These are phyloP conservation scores for Coniosporium apollinis DNA, from an alignment of 495 filamentous ascomycete species.

Conservation along the genomic window DNA sequence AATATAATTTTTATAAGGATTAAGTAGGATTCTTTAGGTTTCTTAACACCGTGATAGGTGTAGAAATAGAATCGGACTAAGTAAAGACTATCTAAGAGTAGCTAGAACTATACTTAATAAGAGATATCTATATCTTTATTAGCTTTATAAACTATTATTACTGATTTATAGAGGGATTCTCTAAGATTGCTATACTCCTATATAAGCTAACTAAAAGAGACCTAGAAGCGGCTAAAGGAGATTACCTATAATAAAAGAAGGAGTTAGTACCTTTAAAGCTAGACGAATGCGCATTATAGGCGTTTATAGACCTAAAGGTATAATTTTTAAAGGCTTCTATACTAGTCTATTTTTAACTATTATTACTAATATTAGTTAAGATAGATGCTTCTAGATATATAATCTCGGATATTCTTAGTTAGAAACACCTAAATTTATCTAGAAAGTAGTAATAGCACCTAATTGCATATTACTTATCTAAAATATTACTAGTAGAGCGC, in stretches of 20 bases:
- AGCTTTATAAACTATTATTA: conserved; percentile 9
- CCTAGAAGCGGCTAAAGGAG: too few species aligned
- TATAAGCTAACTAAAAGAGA: too few species aligned
- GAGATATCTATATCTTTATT: conserved; percentile 11
- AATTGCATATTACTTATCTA: background rate
- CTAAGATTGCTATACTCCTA: conserved; percentile 7
- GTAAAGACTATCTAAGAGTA: conserved; percentile 10
- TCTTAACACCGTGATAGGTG: conserved; percentile 3
- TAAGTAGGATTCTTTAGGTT: conserved; percentile 11
- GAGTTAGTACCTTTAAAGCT: too few species aligned
- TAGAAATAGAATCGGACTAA: conserved; percentile 9
- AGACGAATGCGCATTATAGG: too few species aligned
- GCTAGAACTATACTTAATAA: conserved; percentile 4
- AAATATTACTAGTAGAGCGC: background rate
- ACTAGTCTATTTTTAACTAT: too few species aligned
- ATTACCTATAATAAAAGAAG: too few species aligned
- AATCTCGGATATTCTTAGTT: background rate
- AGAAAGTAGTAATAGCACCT: background rate
- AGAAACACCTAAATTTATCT: background rate
- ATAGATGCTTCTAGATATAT: background rate
- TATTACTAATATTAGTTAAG: background rate
- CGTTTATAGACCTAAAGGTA: too few species aligned
- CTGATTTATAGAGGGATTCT: conserved; percentile 11
- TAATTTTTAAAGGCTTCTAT: too few species aligned
- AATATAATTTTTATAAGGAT: conserved; percentile 4